Evolutionary conservation across 2,329 filamentous ascomycete species (phyloP).

Genomic region (Pezicula radicicola): DNA sequence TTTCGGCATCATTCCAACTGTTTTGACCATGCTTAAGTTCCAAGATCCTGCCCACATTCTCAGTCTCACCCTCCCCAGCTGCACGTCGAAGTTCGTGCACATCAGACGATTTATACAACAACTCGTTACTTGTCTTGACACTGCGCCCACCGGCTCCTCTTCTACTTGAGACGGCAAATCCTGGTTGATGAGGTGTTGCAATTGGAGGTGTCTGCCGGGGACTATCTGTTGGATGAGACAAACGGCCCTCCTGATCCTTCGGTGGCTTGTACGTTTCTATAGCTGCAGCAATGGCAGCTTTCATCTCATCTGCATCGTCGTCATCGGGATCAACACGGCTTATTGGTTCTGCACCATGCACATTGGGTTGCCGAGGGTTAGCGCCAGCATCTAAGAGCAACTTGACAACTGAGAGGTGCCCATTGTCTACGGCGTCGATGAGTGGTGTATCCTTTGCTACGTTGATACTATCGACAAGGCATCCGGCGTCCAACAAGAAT

Average conservation of each 20-base stretch:
- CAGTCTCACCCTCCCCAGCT: slow-evolving; percentile 58
- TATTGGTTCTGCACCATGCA: slow-evolving; percentile 88
- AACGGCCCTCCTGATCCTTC: slow-evolving; percentile 52
- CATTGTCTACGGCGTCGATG: slow-evolving; percentile 94
- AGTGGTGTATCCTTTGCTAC: slow-evolving; percentile 89
- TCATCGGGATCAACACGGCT: slow-evolving; percentile 74
- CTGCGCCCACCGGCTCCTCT: slow-evolving; percentile 50
- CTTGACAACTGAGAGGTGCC: slow-evolving; percentile 83
- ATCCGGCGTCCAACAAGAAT: slow-evolving; percentile 80
- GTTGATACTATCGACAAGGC: slow-evolving; percentile 75
- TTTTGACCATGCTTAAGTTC: slow-evolving; percentile 49
- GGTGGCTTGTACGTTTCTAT: slow-evolving; percentile 49
- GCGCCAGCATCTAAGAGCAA: slow-evolving; percentile 82
- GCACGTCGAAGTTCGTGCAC: slow-evolving; percentile 57
- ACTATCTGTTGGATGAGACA: slow-evolving; percentile 53
- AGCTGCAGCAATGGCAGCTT: slow-evolving; percentile 62
- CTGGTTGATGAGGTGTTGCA: slow-evolving; percentile 13
- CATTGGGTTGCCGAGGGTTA: slow-evolving; percentile 86
- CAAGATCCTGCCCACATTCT: slow-evolving; percentile 58
- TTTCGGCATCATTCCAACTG: slow-evolving; percentile 71
- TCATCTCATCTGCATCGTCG: slow-evolving; percentile 71
- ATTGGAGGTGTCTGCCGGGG: slow-evolving; percentile 53
- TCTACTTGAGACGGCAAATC: slow-evolving; percentile 33
- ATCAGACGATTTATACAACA: slow-evolving; percentile 61
- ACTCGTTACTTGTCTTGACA: slow-evolving; percentile 62